Evolutionary conservation across 345 rosid species (phyloP).

Genomic region (Hevea brasiliensis): DNA sequence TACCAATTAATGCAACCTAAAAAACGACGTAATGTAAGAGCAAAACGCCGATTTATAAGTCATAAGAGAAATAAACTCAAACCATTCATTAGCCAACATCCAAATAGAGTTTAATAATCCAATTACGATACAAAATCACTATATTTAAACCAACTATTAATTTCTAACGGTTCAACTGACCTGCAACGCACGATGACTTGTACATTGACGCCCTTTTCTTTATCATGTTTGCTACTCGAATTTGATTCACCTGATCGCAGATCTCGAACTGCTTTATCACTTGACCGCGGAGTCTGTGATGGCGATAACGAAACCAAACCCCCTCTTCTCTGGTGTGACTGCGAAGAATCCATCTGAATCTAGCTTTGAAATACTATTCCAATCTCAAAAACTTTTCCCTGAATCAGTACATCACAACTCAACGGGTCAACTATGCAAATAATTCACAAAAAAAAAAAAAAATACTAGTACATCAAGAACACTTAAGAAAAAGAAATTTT

Average conservation of each 20-base stretch:
- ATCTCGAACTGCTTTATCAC: constrained; percentile 77
- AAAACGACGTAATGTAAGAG: background rate
- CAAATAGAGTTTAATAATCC: background rate
- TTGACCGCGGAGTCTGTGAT: constrained; percentile 87
- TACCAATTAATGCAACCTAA: background rate
- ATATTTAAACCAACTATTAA: background rate
- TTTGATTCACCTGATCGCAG: constrained; percentile 79
- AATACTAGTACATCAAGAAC: background rate
- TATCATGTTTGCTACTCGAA: constrained; percentile 62
- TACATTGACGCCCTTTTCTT: constrained; percentile 94
- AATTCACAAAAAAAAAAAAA: background rate
- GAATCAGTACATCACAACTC: background rate
- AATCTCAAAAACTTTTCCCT: background rate
- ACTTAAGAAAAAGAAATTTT: no score
- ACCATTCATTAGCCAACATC: background rate
- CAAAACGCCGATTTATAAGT: background rate
- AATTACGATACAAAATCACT: background rate
- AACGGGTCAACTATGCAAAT: background rate
- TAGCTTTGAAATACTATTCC: background rate
- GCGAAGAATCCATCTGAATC: constrained; percentile 57
- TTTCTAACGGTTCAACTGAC: constrained; percentile 28
- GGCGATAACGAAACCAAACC: constrained; percentile 76
- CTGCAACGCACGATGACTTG: constrained; percentile 98
- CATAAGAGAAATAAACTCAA: background rate
- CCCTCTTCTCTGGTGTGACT: constrained; percentile 58